Conservation (phyloP, 2,329 filamentous ascomycete genomes). For the Penicillium sp. region DNA sequence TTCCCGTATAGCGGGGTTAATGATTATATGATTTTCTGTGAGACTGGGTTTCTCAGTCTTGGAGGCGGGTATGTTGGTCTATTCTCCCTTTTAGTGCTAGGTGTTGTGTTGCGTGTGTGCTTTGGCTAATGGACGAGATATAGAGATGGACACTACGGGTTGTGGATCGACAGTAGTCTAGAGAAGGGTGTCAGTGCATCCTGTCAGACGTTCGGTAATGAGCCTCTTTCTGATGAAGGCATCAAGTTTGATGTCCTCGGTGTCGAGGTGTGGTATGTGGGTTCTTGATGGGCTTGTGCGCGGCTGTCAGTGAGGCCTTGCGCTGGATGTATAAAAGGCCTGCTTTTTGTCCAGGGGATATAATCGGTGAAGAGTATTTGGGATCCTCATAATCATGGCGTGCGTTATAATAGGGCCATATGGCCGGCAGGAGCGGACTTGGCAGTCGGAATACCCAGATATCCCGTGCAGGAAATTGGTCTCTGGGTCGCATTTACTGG, state of each 20-base stretch:
- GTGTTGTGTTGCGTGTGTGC: background rate
- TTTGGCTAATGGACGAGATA: conserved; percentile 19
- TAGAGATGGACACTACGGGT: conserved; percentile 77
- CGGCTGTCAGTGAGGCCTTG: background rate
- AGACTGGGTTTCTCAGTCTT: conserved; percentile 76
- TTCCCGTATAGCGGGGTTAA: conserved; percentile 96
- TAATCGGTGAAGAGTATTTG: background rate
- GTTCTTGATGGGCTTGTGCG: conserved; percentile 41
- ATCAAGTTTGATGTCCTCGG: conserved; percentile 87
- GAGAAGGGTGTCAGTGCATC: conserved; percentile 77
- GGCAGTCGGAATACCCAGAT: background rate
- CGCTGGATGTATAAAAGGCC: conserved; percentile 3
- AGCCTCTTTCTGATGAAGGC: conserved; percentile 86
- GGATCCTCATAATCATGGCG: background rate
- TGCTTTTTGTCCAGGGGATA: background rate
- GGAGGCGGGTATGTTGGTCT: conserved; percentile 64
- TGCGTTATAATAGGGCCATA: background rate
- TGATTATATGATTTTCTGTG: conserved; percentile 94
- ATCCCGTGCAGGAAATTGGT: background rate
- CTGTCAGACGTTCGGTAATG: conserved; percentile 92
- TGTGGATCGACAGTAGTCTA: conserved; percentile 87
- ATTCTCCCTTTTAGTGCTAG: background rate
- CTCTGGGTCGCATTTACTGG: background rate
- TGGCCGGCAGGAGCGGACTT: background rate
- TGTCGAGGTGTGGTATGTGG: conserved; percentile 91